These are phyloP conservation scores for Davidsoniella australis DNA, from an alignment of 2,329 filamentous ascomycete species.

Conservation along the genomic window DNA sequence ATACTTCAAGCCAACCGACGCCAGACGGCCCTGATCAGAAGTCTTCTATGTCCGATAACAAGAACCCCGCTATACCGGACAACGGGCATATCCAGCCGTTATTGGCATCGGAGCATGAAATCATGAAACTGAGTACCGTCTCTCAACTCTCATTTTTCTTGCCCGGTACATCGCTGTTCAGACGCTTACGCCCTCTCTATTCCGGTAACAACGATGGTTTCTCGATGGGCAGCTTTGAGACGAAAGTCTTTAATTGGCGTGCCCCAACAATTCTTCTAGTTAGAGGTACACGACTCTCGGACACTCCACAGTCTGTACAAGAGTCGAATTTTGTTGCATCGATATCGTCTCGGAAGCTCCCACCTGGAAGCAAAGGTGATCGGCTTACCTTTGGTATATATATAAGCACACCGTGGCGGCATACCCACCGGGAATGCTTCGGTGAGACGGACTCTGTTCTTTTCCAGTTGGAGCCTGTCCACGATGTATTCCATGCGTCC, in stretches of 20 bases:
- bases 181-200: conserved; percentile 49
- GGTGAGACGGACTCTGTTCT: conserved; percentile 45
- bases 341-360: conserved; percentile 45
- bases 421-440: conserved; percentile 51
- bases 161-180: conserved; percentile 45
- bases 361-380: conserved; percentile 30
- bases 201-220: conserved; percentile 55
- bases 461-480: conserved; percentile 55
- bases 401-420: conserved; percentile 49
- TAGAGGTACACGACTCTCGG: conserved; percentile 42
- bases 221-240: conserved; percentile 60
- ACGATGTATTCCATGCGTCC: conserved; percentile 54
- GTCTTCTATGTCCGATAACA: neutral
- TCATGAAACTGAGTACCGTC: conserved; percentile 45
- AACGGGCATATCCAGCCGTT: conserved; percentile 28
- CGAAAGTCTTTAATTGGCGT: conserved; percentile 60
- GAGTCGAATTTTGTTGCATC: conserved; percentile 42
- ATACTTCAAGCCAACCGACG: neutral
- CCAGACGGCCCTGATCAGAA: too few relatives aligned
- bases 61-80: neutral
- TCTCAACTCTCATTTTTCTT: conserved; percentile 61
- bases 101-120: conserved; percentile 35
- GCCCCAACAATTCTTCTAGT: conserved; percentile 58
- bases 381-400: conserved; percentile 51
- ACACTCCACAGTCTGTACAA: conserved; percentile 30